Evolutionary conservation across 2,329 filamentous ascomycete species (phyloP), one percentile per base, ranked within the genome.

Genomic region (Trichoderma sp.): DNA sequence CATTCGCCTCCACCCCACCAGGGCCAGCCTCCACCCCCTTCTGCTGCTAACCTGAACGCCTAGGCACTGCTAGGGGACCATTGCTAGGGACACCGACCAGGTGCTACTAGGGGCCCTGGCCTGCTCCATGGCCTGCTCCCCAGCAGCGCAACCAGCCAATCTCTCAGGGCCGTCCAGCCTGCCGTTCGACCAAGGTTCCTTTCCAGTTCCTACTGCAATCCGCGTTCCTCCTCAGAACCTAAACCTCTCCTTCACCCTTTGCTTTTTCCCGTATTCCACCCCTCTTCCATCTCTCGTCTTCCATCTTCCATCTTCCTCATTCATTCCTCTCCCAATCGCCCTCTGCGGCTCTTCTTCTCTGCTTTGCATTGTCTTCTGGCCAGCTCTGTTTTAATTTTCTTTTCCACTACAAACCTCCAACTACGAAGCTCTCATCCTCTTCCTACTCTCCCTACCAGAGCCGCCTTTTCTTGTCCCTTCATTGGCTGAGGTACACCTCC

Each of bases 331-430:
- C 64, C 14, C 29, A 71, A 75, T 64, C 41, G 67, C 74, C 63
- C 21, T 72, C 59, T 27, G 56, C 41, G 59, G 53, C 67, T 59
- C 50, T 71, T 67, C 63, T 27, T 64, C 21, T 71, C 69, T 59
- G 27, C 50, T 67, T 53, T 66, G 62, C 71, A 66, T 74, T 74
- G 71, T 74, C 63, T 74, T 74, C 71, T 66, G 71, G 71, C 63
- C 69, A 73, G 69, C 60, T 73, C 69, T 73, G 69, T 53, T 56
- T 29, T 33, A 24, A 53, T 56, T 56, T 73, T 29, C 24, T 21
- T 31, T 65, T 65, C 29, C 33, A 31, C 38, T 21, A 59, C 66
- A 14, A 14, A 3, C 29, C 69, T 3, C 53, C 24, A 18, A 33
- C 69, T 53, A 24, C 60, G 41, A 65, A 56, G n/a, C 29, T 53